Percentiles rank a stretch among this genome's conserved stretches.
phyloP scores from a whole-genome alignment of 768 basidiomycete genomes.

The Phylloporus rhodoxanthus region DNA sequence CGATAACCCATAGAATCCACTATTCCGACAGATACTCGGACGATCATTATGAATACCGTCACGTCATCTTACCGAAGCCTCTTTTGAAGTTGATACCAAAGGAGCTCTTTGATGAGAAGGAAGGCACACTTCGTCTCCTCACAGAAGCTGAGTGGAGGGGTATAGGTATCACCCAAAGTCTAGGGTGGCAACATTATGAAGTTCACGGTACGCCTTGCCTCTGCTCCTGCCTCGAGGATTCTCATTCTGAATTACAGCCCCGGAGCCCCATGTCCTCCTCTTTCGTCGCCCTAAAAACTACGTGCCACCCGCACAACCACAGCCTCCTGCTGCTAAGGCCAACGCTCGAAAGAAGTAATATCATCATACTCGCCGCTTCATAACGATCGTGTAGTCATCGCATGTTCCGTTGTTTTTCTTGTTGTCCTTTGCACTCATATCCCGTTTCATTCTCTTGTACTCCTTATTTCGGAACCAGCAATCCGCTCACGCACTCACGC shows the following conservation, averaged over 20 bases:
- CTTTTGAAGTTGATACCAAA: constrained; percentile 92
- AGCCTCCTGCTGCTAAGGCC: constrained; percentile 32
- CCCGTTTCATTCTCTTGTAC: constrained; percentile 9
- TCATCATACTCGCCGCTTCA: constrained; percentile 1
- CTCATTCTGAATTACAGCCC: constrained; percentile 45
- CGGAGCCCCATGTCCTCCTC: constrained; percentile 89
- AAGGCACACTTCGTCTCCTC: constrained; percentile 75
- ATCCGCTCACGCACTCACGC: constrained; percentile 3
- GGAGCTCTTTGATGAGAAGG: constrained; percentile 70
- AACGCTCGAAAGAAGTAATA: constrained; percentile 41
- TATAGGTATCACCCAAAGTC: constrained; percentile 91
- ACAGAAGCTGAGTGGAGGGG: constrained; percentile 91
- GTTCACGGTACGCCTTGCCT: constrained; percentile 67
- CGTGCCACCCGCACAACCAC: constrained; percentile 46
- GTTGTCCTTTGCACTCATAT: constrained; percentile 17
- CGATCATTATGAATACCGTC: constrained; percentile 90
- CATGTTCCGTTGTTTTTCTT: constrained; percentile 21
- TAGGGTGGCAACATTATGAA: constrained; percentile 97
- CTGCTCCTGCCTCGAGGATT: not conserved
- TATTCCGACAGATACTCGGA: constrained; percentile 92
- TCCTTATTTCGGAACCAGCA: constrained; percentile 7
- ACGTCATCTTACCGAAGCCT: constrained; percentile 94
- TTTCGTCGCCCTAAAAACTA: constrained; percentile 80
- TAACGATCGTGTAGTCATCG: constrained; percentile 12
- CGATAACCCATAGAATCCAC: constrained; percentile 54